Base-by-base conservation (phyloP, 768 basidiomycete genomes). In the Podaxis pistillaris region DNA sequence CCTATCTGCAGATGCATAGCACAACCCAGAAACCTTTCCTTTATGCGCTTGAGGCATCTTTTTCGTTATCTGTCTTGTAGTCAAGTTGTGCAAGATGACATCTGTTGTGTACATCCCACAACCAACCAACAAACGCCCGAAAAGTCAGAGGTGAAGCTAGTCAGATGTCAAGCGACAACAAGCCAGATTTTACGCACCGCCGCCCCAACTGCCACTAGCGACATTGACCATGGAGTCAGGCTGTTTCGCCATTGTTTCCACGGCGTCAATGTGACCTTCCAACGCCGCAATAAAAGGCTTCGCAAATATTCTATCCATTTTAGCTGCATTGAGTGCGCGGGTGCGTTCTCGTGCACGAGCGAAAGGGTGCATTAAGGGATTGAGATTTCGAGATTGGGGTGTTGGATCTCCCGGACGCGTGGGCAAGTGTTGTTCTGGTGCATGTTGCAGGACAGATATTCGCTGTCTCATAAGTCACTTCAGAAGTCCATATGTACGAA, bases 291-390 rank as follows among this genome's bases (percentile, higher is more conserved):
- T 81, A 69, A 98, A 98, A 0, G 97, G 97, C 69, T 97, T 98
- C n/a, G 97, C 89, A 71, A 98, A 98, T 78, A 99, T 93, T 63
- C 93, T 81, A 56, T 98, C 96, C 83, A 99, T 92, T 78, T 99
- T 99, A 13, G 90, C 91, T 1, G 97, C 97, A 65, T 95, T 96
- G 51, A 98, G 73, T 2, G 97, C 97, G 63, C 97, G 87, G 19
- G 87, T 95, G 38, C 96, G 92, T 77, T 99, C 97, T 56, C 97
- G 80, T 4, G 94, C 91, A 22, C 91, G 88, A 0, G 95, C 83
- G 73, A 99, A 98, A 2, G 97, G 97, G 70, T 99, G 97, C 75
- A 94, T 87, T n/a, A 94, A 79, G 0, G 96, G 95, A 72, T 98
- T 89, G 49, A 98, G 84, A 75, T 99, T 99, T 57, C 97, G 83